phyloP scores from a whole-genome alignment of 805 yeast genomes.

The Pachysolen tannophilus region DNA sequence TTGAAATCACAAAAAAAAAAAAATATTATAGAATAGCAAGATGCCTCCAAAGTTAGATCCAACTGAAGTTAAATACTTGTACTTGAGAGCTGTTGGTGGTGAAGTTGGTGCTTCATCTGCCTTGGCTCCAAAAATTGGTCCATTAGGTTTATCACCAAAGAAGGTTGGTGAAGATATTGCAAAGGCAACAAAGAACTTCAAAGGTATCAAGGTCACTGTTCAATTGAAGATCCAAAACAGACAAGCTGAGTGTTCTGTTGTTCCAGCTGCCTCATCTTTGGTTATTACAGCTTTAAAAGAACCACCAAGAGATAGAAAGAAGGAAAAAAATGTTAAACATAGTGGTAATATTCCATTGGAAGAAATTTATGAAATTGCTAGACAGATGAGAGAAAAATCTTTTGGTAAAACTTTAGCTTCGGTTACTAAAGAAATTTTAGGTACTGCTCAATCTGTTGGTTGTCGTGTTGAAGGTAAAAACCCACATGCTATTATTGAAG shows the following conservation, averaged over 20 bases:
- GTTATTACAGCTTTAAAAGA: conserved; percentile 99
- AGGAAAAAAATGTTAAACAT: conserved; percentile 99
- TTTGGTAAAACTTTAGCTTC: conserved; percentile 97
- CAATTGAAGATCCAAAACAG: conserved; percentile 99
- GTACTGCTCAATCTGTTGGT: conserved; percentile 99
- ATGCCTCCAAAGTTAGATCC: conserved; percentile 99
- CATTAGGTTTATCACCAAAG: conserved; percentile 99
- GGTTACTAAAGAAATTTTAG: conserved; percentile 96
- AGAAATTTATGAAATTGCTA: conserved; percentile 94
- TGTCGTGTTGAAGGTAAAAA: conserved; percentile 99
- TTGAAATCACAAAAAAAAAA: too few relatives aligned
- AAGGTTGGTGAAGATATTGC: conserved; percentile 99
- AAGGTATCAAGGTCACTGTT: conserved; percentile 99
- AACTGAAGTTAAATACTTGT: conserved; percentile 94
- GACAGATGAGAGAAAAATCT: conserved; percentile 95
- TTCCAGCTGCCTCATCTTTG: conserved; percentile 98
- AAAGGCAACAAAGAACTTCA: conserved; percentile 98
- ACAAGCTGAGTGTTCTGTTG: conserved; percentile 98
- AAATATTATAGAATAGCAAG: conserved; percentile 25
- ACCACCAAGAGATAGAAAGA: conserved; percentile 99
- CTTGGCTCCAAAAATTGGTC: conserved; percentile 99
- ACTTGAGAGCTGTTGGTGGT: conserved; percentile 99
- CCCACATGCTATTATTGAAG: conserved; percentile 98
- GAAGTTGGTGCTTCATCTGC: conserved; percentile 99
- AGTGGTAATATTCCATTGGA: conserved; percentile 97